These are phyloP conservation scores for Cryptococcus sp. DNA, from an alignment of 1,284 basidiomycete species.

Conservation along the genomic window DNA sequence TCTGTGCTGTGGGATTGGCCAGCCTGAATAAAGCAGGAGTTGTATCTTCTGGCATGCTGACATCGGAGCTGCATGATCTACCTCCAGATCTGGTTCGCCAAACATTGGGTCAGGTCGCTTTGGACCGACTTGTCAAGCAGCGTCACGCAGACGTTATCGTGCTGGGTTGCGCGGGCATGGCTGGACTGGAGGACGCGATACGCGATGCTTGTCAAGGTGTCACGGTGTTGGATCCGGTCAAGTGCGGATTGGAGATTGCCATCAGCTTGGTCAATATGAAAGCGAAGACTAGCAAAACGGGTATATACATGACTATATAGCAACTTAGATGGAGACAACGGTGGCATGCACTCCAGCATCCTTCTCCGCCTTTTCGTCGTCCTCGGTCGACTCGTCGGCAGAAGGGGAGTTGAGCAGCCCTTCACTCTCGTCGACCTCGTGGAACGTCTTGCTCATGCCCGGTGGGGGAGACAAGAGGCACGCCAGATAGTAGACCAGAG, in stretches of 20 bases:
- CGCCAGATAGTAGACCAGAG: conserved; percentile 58
- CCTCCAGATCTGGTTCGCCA: conserved; percentile 42
- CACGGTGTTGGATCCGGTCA: conserved; percentile 50
- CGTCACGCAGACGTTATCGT: conserved; percentile 48
- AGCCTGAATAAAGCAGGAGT: conserved; percentile 48
- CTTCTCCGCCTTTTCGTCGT: neutral
- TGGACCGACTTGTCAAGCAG: conserved; percentile 27
- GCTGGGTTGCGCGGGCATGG: conserved; percentile 54
- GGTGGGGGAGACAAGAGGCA: conserved; percentile 58
- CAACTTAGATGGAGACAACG: neutral
- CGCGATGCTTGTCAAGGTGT: conserved; percentile 34
- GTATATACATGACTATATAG: conserved; percentile 5
- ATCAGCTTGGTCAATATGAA: conserved; percentile 21
- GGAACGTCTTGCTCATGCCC: conserved; percentile 53
- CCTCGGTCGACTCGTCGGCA: neutral
- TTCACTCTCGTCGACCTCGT: conserved; percentile 55
- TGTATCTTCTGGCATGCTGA: conserved; percentile 49
- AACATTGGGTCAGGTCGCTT: conserved; percentile 40
- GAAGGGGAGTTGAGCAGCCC: neutral
- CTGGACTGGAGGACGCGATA: conserved; percentile 49
- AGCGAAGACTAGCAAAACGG: conserved; percentile 25
- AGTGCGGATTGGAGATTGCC: conserved; percentile 39
- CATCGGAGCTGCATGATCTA: conserved; percentile 48
- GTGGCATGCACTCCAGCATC: neutral
- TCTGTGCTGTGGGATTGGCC: conserved; percentile 33